phyloP scores from a whole-genome alignment of 768 basidiomycete species.

The Tulasnella sp. region DNA sequence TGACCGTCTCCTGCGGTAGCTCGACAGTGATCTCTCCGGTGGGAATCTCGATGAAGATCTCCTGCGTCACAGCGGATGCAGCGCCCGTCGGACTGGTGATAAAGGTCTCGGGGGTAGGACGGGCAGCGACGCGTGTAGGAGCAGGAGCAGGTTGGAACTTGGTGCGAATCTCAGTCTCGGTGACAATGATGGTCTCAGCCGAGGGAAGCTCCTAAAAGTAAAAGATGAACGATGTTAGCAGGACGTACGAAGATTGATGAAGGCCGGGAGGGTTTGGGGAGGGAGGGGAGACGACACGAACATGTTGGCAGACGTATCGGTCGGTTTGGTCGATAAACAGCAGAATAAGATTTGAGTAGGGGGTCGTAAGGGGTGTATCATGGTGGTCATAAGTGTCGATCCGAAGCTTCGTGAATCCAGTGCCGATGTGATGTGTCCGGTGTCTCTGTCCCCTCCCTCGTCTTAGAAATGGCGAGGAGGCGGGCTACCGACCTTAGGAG shows the following conservation, averaged over 20 bases:
- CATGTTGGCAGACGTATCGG: slow-evolving; percentile 2
- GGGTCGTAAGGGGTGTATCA: slow-evolving; percentile 2
- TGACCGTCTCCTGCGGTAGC: slow-evolving; percentile 4
- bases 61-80: slow-evolving; percentile 2
- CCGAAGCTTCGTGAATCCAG: slow-evolving; percentile 2
- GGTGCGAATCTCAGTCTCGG: slow-evolving; percentile 1
- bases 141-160: slow-evolving; percentile 13
- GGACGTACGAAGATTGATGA: background rate
- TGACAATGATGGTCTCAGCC: background rate
- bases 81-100: slow-evolving; percentile 2
- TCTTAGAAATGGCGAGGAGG: slow-evolving; percentile 8
- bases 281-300: slow-evolving; percentile 17
- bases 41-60: slow-evolving; percentile 11
- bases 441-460: slow-evolving; percentile 1
- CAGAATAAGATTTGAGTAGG: background rate
- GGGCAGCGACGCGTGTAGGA: slow-evolving; percentile 19
- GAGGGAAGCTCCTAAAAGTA: background rate
- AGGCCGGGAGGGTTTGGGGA: slow-evolving; percentile 6
- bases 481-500: slow-evolving; percentile 15
- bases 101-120: slow-evolving; percentile 17
- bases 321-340: slow-evolving; percentile 2
- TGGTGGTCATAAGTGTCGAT: background rate
- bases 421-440: slow-evolving; percentile 10
- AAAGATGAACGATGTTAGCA: slow-evolving; percentile 9
- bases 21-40: slow-evolving; percentile 2